Evolutionary conservation across 257 asterid species (phyloP), one percentile per base, ranked within the genome.

Genomic region (Parsonsia alboflavescens): DNA sequence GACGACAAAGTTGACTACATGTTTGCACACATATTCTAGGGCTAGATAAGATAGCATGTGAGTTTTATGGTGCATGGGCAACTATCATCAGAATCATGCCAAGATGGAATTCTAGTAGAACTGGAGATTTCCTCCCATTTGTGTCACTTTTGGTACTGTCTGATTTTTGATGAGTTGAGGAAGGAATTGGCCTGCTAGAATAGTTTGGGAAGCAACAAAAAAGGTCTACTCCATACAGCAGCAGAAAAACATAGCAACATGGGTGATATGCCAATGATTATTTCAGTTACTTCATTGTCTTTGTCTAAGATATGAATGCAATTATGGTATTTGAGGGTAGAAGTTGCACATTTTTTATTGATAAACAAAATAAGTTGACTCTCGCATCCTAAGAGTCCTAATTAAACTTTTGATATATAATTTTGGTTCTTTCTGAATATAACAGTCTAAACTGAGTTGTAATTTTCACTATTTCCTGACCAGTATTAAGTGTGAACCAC

Each of bases 161-260:
- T 49, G 70, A n/a, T 63, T 2, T 41, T 53, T 52, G 39, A 6
- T 53, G 39, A 48, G 42, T 28, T 56, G 5, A 19, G 62, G 30
- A 75, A 45, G 30, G 21, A 22, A 54, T 64, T 45, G 69, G 49
- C 57, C 63, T 19, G 69, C 11, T 45, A 57, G 74, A 56, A 67
- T 45, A 21, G 57, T 21, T 63, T 33, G 19, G 28, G 16, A 39
- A 65, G 8, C 68, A 63, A 36, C 70, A 17, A 10, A 15, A 54
- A 42, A 21, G n/a, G 64, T n/a, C 21, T 56, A n/a, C 56, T 70
- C 22, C 17, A 10, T 48, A n/a, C 1, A 5, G 21, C 13, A 46
- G 41, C 22, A 75, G 2, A 33, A 3, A 33, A 33, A 33, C 39
- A 33, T 33, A 33, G 1, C 39, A 33, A 33, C 2, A 1, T 33